Percentiles rank a stretch among this genome's conserved stretches.
Conservation (phyloP, 305 asterid species). For the Solanum hybrid region DNA sequence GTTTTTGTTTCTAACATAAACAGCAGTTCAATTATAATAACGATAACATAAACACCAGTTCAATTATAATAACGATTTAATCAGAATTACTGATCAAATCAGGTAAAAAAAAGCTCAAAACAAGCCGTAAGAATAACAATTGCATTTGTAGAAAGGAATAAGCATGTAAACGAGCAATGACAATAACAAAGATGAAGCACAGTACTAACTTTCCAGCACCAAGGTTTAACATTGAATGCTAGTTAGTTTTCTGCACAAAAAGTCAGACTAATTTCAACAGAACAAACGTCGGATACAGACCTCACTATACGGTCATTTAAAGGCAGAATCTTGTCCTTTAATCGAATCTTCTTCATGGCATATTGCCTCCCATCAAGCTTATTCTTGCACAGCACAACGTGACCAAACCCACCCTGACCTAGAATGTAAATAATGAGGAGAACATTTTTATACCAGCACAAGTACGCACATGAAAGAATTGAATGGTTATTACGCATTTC, state of each 20-base stretch:
- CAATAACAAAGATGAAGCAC: neutral
- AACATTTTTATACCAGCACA: constrained; percentile 4
- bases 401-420: constrained; percentile 99
- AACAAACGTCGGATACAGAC: constrained; percentile 28
- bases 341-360: constrained; percentile 88
- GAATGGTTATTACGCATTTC: neutral
- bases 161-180: neutral
- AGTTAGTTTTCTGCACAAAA: constrained; percentile 4
- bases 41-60: neutral
- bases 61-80: neutral
- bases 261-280: neutral
- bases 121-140: neutral
- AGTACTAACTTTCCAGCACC: neutral
- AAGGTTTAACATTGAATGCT: constrained; percentile 2
- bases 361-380: constrained; percentile 96
- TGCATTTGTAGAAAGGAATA: neutral
- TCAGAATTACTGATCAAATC: neutral
- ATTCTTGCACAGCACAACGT: constrained; percentile 91
- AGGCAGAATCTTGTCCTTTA: constrained; percentile 81
- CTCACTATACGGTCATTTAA: constrained; percentile 86
- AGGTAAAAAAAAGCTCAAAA: neutral
- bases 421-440: constrained; percentile 11
- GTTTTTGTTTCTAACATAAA: neutral
- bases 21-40: neutral
- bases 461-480: neutral